Base-by-base conservation (phyloP, 345 rosid species). In the Eutrema japonicum region DNA sequence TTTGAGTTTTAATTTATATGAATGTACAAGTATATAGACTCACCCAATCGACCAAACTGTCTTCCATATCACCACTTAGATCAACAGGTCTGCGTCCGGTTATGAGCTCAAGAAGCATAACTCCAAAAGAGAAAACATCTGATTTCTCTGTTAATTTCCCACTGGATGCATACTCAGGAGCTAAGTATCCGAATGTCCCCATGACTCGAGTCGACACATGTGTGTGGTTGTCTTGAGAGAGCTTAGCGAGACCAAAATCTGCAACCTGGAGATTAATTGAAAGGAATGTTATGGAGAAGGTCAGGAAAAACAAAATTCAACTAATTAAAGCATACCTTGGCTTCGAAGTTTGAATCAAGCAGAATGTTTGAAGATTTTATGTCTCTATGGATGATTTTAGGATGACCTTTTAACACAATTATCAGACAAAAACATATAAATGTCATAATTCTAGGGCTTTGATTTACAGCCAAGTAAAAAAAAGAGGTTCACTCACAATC, bases 131-230 rank as follows among this genome's bases (percentile, higher is more conserved):
- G 90, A 91, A 94, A 54, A 91, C 97, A 70, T 94, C 98, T 2
- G 98, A 94, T 71, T 88, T 94, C 6, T 94, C 98, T 2, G 96
- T 79, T 26, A 94, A 77, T 74, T 91, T 91, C 33, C 98, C 98
- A 64, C 96, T 94, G 0, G 98, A 72, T 70, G 98, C 98, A 79
- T 94, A 94, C 66, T 94, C 98, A 13, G 98, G 98, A 75, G 98
- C 98, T 77, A 94, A 77, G 81, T 94, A 94, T 93, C 98, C 96
- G 27, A 94, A 94, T 42, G 97, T 94, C 68, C 98, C 98, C 98
- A 94, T 94, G 55, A 94, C 87, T 22, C 98, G 91, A 36, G 97
- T 94, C 3, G 98, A 94, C 13, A 91, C 93, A 49, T 94, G 97
- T 53, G 98, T 87, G 37, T 82, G 16, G 74, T 75, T 82, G 75